Evolutionary conservation across 2,329 filamentous ascomycete genomes (phyloP), one percentile per base, ranked within the genome.

Genomic region (Chrysoporthe cubensis): DNA sequence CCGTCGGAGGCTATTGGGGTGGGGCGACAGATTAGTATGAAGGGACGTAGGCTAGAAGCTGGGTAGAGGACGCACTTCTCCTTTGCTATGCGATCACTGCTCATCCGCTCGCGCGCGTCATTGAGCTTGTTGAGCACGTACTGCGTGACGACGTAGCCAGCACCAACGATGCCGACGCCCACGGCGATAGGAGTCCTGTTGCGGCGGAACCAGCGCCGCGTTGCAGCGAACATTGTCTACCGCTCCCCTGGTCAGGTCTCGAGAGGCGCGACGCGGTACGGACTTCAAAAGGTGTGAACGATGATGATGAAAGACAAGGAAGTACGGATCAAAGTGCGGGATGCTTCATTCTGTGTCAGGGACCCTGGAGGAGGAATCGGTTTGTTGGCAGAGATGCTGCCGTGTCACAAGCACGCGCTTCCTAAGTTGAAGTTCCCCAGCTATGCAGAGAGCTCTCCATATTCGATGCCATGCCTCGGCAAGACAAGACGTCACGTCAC

Each of bases 41-140:
- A 48, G 34, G 50, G 64, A 32, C 64, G 52, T 9, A 5, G 26
- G 43, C 26, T 3, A 2, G 46, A 46, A 37, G 42, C 26, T 56
- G 13, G 3, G 18, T 14, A 43, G 26, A 43, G 42, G 11, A 75
- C 88, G 74, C 82, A 97, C 95, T 99, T 99, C 82, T 99, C 96
- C 78, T 95, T 94, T 64, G 95, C 92, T 77, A 97, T 96, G 75
- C 94, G 90, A 76, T 98, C 96, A 79, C 93, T 95, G 80, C 91
- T 94, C 92, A 97, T 96, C 78, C 95, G 94, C 86, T 97, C 94
- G 73, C 94, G 90, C 74, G 95, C 94, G 80, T 98, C 94, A 72
- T 91, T 91, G 75, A 98, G 90, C 85, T 97, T 98, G 75, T 87
- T 88, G 76, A 97, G 80, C 73, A 97, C 88, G 90, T 97, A 99